phyloP scores from a whole-genome alignment of 208 protist species.

The Trypanosoma lewisi region DNA sequence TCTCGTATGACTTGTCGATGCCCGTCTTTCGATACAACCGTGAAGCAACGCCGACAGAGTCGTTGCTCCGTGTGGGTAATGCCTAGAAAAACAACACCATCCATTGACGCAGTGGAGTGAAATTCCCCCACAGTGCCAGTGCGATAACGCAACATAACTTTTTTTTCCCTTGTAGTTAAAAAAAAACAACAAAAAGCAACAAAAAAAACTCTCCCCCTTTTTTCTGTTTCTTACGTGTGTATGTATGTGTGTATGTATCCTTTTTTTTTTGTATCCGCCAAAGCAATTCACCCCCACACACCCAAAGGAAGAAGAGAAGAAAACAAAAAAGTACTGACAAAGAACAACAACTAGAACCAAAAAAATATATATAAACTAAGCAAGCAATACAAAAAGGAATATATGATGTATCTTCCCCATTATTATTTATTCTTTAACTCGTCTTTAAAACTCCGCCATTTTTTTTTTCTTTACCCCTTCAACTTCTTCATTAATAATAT shows the following conservation, averaged over 20 bases:
- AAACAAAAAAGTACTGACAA: background rate
- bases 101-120: background rate
- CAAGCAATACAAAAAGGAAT: background rate
- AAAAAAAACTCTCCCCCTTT: no score
- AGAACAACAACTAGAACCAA: conserved; percentile 1
- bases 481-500: conserved; percentile 14
- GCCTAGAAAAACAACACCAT: background rate
- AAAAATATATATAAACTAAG: background rate
- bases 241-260: no score
- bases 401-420: background rate
- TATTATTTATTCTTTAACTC: conserved; percentile 1
- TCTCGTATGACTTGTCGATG: no score
- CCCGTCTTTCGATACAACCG: background rate
- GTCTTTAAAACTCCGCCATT: no score
- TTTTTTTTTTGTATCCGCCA: no score
- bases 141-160: conserved; percentile 31
- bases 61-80: background rate
- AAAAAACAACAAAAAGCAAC: conserved; percentile 1
- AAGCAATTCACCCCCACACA: no score
- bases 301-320: background rate
- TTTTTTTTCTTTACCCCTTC: background rate
- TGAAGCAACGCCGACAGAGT: background rate
- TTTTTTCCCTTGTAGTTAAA: background rate
- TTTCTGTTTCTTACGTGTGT: no score
- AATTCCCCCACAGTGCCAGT: background rate